Percentiles rank a stretch among this genome's conserved stretches.
Conservation (phyloP, 176 grass and related monocot genomes). For the Elymus sibiricus region DNA sequence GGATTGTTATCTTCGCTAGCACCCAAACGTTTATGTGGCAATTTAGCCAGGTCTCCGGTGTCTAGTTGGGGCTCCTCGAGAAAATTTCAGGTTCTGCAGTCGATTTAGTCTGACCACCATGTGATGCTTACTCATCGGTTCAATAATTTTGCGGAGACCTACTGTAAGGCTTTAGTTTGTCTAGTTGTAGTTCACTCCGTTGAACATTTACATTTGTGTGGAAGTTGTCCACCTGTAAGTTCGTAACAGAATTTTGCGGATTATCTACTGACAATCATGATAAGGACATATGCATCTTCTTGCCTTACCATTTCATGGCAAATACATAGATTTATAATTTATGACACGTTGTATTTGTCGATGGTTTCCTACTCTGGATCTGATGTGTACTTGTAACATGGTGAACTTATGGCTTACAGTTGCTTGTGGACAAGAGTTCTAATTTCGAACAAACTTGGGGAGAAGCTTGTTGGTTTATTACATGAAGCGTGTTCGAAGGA, state of each 20-base stretch:
- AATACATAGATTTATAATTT: neutral
- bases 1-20: neutral
- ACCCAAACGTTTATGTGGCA: neutral
- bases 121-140: neutral
- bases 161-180: neutral
- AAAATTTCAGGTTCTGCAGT: neutral
- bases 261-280: neutral
- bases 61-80: neutral
- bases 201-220: neutral
- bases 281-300: neutral
- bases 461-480: conserved; percentile 72
- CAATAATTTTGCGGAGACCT: neutral
- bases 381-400: too few species aligned
- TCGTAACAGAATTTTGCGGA: neutral
- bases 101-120: too few species aligned
- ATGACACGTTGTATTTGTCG: neutral
- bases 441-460: conserved; percentile 59
- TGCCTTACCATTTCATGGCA: neutral
- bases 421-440: conserved; percentile 31
- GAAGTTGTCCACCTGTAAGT: neutral
- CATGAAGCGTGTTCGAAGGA: conserved; percentile 64
- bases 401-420: conserved; percentile 14
- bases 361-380: neutral
- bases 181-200: neutral
- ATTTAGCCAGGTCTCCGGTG: neutral